phyloP scores from a whole-genome alignment of 257 asterid species.

The Echites panduratus region DNA sequence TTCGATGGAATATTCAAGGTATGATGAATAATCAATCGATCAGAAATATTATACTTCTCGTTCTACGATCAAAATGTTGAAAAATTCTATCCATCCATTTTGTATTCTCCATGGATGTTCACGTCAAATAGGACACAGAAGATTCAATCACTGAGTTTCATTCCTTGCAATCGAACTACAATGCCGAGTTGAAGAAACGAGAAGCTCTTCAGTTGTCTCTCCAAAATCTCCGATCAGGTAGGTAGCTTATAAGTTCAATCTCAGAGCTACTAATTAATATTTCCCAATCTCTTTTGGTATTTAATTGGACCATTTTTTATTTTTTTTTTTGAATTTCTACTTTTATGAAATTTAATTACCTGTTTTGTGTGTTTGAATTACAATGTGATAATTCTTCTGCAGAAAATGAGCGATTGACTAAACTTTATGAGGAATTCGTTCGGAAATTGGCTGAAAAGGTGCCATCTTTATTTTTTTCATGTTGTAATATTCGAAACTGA shows the following conservation, averaged over 20 bases:
- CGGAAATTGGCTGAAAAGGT: conserved; percentile 29
- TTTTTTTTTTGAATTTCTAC: neutral
- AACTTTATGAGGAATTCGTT: conserved; percentile 21
- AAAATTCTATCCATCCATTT: neutral
- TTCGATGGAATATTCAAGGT: conserved; percentile 35
- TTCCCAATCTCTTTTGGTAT: neutral
- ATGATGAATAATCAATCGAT: neutral
- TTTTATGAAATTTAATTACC: neutral
- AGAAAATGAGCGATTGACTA: conserved; percentile 35
- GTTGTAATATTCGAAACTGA: neutral
- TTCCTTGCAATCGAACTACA: conserved; percentile 20
- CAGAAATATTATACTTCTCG: neutral
- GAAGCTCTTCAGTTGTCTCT: conserved; percentile 26
- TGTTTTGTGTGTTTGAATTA: neutral
- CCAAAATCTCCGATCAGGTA: conserved; percentile 30
- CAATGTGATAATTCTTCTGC: conserved; percentile 1
- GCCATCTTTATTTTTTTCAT: neutral
- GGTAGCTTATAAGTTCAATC: no score
- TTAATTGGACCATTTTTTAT: neutral
- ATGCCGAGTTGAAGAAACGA: conserved; percentile 27
- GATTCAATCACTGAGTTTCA: conserved; percentile 22
- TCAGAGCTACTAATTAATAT: no score
- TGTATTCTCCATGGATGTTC: neutral
- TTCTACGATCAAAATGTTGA: neutral
- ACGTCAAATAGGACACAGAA: conserved; percentile 19